Evolutionary conservation across 768 basidiomycete species (phyloP), one percentile per base, ranked within the genome.

Genomic region (Butyriboletus loyo): DNA sequence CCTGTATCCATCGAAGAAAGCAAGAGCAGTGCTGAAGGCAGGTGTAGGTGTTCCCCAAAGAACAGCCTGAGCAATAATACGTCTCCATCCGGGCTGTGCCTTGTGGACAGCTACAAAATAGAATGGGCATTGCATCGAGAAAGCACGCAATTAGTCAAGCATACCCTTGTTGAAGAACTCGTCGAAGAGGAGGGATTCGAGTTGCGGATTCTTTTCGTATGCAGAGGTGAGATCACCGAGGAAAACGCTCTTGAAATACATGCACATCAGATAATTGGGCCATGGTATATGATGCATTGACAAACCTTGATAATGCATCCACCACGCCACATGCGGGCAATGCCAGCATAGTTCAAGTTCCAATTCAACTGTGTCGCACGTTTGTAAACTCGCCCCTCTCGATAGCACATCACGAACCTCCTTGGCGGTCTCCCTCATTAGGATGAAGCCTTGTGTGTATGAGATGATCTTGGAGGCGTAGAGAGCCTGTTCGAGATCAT

Each of bases 381-480:
- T 68, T 24, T 43, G 22, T 49, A 47, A 49, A 43, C 31, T 44
- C 21, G 41, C 24, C 9, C 19, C 19, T 49, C 22, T 44, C 31
- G 9, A 44, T 14, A 40, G 32, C 11, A 37, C 2, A 50, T 45
- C 36, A 63, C 72, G 51, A 42, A 85, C 87, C 80, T 97, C 94
- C 72, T 92, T 92, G 39, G 95, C 97, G 45, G 94, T 95, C 75
- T 98, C 89, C 60, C 97, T 82, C 94, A 99, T 97, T 66, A 99
- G 84, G 85, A 99, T 96, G 81, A 98, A 99, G 60, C 97, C 97
- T 75, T 99, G 97, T 5, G 96, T 92, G 80, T 99, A 99, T 28
- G 96, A 98, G 66, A 98, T 96, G 73, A 99, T 94, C 82, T 99
- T 99, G 63, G 95, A 97, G 46, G 96, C 97, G 75, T 99, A 99